Percentiles rank a stretch among this genome's conserved stretches.
phyloP scores from a whole-genome alignment of 2,329 filamentous ascomycete species.

The Dactylella cylindrospora region DNA sequence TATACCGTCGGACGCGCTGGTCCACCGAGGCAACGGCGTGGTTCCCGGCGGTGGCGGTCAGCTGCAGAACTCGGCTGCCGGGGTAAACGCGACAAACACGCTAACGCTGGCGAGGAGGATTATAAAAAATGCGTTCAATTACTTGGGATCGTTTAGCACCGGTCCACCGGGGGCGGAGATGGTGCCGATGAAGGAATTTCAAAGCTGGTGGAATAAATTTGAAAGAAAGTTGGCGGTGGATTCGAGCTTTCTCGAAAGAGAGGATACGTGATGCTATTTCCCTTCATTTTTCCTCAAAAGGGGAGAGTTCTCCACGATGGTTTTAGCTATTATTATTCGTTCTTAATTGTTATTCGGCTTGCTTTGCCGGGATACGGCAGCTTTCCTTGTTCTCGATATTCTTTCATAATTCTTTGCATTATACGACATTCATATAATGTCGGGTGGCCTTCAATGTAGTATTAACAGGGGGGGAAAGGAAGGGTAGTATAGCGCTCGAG shows the following conservation, averaged over 20 bases:
- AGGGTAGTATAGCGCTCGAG: not conserved
- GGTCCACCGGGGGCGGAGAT: slow-evolving; percentile 70
- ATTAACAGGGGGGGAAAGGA: not conserved
- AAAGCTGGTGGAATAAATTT: slow-evolving; percentile 98
- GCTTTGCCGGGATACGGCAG: not conserved
- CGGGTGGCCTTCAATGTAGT: not conserved
- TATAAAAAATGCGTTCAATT: slow-evolving; percentile 97
- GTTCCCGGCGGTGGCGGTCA: not conserved
- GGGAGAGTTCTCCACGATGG: too few relatives aligned
- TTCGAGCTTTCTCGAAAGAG: slow-evolving; percentile 82
- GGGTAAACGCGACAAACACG: slow-evolving; percentile 58
- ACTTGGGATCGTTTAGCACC: slow-evolving; percentile 76
- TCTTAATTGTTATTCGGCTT: too few relatives aligned
- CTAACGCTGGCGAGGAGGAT: slow-evolving; percentile 85
- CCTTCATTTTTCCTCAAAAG: not conserved
- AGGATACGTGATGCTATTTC: slow-evolving; percentile 54
- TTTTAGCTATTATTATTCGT: too few relatives aligned
- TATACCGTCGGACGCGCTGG: slow-evolving; percentile 50
- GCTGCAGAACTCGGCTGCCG: slow-evolving; percentile 39
- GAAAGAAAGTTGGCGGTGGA: slow-evolving; percentile 82
- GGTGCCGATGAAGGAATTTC: slow-evolving; percentile 89
- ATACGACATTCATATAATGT: not conserved
- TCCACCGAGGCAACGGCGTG: slow-evolving; percentile 47
- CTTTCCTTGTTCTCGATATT: not conserved
- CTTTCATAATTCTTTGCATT: not conserved